phyloP scores from a whole-genome alignment of 306 rosid genomes.

The Sindora glabra region DNA sequence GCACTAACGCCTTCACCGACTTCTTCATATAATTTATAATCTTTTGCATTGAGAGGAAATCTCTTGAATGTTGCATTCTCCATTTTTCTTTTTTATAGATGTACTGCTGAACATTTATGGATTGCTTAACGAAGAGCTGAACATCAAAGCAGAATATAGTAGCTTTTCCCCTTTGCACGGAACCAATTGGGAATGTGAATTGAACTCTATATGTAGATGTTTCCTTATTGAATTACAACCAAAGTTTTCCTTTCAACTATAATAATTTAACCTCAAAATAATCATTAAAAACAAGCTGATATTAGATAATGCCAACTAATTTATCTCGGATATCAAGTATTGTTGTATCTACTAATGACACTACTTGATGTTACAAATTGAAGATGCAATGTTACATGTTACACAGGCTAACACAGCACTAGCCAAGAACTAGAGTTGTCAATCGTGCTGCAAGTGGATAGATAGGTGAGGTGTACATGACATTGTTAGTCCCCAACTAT shows the following conservation, averaged over 20 bases:
- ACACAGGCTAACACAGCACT: too few relatives aligned
- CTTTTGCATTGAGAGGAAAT: slow-evolving; percentile 70
- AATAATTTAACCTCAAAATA: slow-evolving; percentile 1
- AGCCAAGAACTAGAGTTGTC: too few relatives aligned
- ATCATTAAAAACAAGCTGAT: slow-evolving; percentile 1
- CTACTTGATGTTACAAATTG: slow-evolving; percentile 9
- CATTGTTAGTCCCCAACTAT: too few relatives aligned
- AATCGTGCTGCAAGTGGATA: too few relatives aligned
- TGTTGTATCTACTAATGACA: neutral
- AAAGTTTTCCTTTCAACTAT: slow-evolving; percentile 20
- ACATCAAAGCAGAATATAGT: slow-evolving; percentile 23
- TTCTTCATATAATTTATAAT: slow-evolving; percentile 90
- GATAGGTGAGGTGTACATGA: too few relatives aligned
- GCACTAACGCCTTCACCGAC: slow-evolving; percentile 99
- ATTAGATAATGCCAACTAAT: neutral
- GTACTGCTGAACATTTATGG: slow-evolving; percentile 15
- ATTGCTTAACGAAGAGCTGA: slow-evolving; percentile 13
- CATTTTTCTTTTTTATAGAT: slow-evolving; percentile 52
- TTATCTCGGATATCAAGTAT: slow-evolving; percentile 2
- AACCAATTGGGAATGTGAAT: slow-evolving; percentile 15
- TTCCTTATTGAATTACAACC: neutral
- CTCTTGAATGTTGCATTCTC: slow-evolving; percentile 44
- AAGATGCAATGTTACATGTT: too few relatives aligned
- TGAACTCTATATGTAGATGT: too few relatives aligned
- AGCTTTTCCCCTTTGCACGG: slow-evolving; percentile 37